These are phyloP conservation scores for Amanita rimosa DNA, from an alignment of 768 basidiomycete species.

Conservation along the genomic window DNA sequence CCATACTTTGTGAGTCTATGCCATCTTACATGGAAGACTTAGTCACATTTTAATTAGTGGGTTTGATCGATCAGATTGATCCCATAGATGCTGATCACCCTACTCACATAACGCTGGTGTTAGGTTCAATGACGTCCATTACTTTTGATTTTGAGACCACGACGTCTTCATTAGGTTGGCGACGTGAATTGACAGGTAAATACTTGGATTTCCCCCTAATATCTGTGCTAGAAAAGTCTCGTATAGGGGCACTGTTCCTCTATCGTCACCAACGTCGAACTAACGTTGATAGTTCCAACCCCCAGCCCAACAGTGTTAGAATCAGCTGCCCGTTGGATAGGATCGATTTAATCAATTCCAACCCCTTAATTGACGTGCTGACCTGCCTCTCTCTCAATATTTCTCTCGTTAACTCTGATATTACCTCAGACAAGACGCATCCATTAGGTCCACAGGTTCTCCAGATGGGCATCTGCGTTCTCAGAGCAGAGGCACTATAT, in stretches of 20 bases:
- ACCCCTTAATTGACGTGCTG: slow-evolving; percentile 16
- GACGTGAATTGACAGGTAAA: slow-evolving; percentile 32
- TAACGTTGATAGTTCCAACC: slow-evolving; percentile 15
- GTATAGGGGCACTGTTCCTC: slow-evolving; percentile 31
- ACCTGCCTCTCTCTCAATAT: slow-evolving; percentile 16
- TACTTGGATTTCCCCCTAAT: not conserved
- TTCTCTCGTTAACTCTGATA: slow-evolving; percentile 12
- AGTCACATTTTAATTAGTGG: slow-evolving; percentile 24
- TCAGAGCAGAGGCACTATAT: slow-evolving; percentile 17
- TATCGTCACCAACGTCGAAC: slow-evolving; percentile 31
- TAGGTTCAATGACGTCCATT: slow-evolving; percentile 19
- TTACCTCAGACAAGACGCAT: slow-evolving; percentile 11
- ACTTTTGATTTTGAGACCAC: slow-evolving; percentile 45
- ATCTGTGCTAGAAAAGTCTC: not conserved
- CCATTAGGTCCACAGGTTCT: slow-evolving; percentile 16
- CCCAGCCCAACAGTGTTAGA: slow-evolving; percentile 26
- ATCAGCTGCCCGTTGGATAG: slow-evolving; percentile 33
- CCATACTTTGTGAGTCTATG: slow-evolving; percentile 32
- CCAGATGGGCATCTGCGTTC: slow-evolving; percentile 20
- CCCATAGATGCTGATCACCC: slow-evolving; percentile 36
- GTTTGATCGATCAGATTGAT: slow-evolving; percentile 30
- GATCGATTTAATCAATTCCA: slow-evolving; percentile 18
- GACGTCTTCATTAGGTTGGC: slow-evolving; percentile 41
- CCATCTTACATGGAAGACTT: not conserved
- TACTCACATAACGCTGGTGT: slow-evolving; percentile 25